A percentile compares a stretch with the other conserved stretches of the same genome.
Conservation (phyloP, 345 rosid genomes). For the Anacardium occidentale region DNA sequence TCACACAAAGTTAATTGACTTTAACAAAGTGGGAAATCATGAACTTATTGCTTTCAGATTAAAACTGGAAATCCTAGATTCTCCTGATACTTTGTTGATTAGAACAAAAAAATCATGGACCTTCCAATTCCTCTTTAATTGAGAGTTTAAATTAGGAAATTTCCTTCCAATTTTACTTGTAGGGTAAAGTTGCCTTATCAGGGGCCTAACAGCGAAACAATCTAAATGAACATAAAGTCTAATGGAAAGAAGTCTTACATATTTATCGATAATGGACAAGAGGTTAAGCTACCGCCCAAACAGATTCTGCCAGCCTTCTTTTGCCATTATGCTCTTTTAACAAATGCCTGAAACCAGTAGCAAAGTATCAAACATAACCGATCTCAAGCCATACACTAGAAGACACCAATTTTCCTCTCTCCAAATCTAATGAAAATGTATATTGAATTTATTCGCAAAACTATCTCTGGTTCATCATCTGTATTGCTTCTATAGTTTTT, state of each 20-base stretch:
- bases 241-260: constrained; percentile 18
- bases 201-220: too few relatives aligned
- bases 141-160: too few relatives aligned
- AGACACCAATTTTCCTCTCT: background rate
- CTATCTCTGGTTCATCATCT: background rate
- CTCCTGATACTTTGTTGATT: too few relatives aligned
- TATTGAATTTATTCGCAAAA: background rate
- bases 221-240: background rate
- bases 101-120: too few relatives aligned
- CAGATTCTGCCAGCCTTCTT: constrained; percentile 25
- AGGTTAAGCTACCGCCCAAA: constrained; percentile 45
- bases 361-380: background rate
- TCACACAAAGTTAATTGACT: too few relatives aligned
- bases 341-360: constrained; percentile 25
- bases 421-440: background rate
- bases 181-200: too few relatives aligned
- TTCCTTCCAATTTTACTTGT: too few relatives aligned
- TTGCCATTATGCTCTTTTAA: constrained; percentile 33
- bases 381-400: background rate
- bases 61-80: too few relatives aligned
- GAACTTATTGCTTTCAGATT: too few relatives aligned
- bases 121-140: too few relatives aligned
- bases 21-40: too few relatives aligned
- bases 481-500: background rate
- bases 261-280: constrained; percentile 33